Evolutionary conservation across 306 rosid species (phyloP).

Genomic region (Cicer pinnatifidum): DNA sequence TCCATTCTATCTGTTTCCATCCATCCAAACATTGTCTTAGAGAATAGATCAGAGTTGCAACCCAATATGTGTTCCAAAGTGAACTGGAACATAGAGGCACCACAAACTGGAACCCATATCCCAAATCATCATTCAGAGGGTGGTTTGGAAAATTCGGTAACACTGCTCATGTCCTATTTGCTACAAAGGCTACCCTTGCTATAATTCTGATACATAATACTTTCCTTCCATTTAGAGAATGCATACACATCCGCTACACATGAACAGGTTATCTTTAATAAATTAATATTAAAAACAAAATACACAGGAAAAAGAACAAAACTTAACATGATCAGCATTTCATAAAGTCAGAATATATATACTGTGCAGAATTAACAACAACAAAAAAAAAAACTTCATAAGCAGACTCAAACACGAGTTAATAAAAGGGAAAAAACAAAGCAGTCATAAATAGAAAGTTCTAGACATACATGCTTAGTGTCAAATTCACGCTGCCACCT

Average conservation of each 20-base stretch:
- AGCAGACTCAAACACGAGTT: neutral
- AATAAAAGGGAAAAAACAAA: slow-evolving; percentile 29
- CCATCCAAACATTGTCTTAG: neutral
- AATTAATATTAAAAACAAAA: neutral
- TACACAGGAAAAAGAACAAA: neutral
- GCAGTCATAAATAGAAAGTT: slow-evolving; percentile 26
- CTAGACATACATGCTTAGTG: slow-evolving; percentile 68
- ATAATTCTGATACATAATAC: neutral
- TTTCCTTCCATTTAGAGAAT: slow-evolving; percentile 20
- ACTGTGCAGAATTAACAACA: slow-evolving; percentile 23
- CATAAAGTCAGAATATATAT: slow-evolving; percentile 25
- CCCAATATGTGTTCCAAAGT: neutral
- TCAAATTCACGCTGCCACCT: slow-evolving; percentile 97
- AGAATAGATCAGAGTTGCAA: neutral
- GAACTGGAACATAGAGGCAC: neutral
- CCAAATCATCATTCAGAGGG: neutral
- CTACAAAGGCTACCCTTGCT: neutral
- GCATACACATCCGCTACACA: slow-evolving; percentile 6
- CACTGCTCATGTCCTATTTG: neutral
- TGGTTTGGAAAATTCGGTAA: neutral
- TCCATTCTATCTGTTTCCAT: neutral
- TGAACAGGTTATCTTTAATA: neutral
- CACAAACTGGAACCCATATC: neutral
- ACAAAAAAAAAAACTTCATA: neutral
- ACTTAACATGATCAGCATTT: slow-evolving; percentile 17